phyloP scores from a whole-genome alignment of 1,139 yeast genomes.

The Candida sanyaensis region DNA sequence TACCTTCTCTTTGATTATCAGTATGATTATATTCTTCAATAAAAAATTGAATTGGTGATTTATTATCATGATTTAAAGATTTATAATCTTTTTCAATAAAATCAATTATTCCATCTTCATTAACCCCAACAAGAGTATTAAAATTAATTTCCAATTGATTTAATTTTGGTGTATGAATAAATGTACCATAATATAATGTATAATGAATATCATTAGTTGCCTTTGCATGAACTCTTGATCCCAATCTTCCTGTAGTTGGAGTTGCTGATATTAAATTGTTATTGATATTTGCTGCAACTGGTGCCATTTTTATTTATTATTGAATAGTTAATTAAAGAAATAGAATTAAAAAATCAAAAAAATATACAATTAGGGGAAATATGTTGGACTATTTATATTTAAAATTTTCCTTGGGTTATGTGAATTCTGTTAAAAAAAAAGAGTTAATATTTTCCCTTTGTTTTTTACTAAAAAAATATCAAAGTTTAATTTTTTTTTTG shows the following conservation, averaged over 20 bases:
- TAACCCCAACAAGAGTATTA: slow-evolving; percentile 37
- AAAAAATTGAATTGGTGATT: slow-evolving; percentile 13
- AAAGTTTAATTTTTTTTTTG: background rate
- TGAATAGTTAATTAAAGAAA: background rate
- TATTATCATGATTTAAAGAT: slow-evolving; percentile 11
- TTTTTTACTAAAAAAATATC: background rate
- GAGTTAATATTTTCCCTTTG: too few species aligned
- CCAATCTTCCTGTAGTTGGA: slow-evolving; percentile 1
- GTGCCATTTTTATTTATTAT: too few species aligned
- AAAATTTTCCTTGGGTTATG: too few species aligned
- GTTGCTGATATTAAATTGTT: background rate
- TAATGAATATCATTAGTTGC: slow-evolving; percentile 24
- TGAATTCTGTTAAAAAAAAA: too few species aligned
- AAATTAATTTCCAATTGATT: slow-evolving; percentile 28
- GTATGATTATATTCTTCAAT: background rate
- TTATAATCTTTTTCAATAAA: slow-evolving; percentile 23
- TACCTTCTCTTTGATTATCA: background rate
- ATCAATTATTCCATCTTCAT: slow-evolving; percentile 32
- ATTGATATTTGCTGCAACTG: too few species aligned
- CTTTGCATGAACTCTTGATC: slow-evolving; percentile 8
- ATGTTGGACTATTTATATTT: too few species aligned
- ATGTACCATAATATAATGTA: slow-evolving; percentile 39
- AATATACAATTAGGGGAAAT: too few species aligned
- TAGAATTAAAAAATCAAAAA: background rate
- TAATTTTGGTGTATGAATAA: slow-evolving; percentile 37